Evolutionary conservation across 2,329 filamentous ascomycete species (phyloP).

Genomic region (Byssothecium circinans): DNA sequence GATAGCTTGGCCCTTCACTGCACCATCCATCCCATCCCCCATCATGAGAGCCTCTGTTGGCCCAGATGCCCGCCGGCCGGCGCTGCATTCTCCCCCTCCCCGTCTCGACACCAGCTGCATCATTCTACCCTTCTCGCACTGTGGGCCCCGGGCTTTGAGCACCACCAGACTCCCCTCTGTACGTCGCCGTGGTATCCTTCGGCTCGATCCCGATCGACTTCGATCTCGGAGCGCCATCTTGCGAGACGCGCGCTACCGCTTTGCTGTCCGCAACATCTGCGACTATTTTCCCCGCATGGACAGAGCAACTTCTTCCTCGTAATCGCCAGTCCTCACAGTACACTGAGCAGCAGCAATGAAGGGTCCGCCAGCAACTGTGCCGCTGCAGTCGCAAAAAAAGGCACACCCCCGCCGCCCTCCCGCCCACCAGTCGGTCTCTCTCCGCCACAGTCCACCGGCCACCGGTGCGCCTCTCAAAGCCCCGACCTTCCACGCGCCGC

Average conservation of each 20-base stretch:
- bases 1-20: neutral
- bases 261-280: too few relatives aligned
- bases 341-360: slow-evolving; percentile 17
- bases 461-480: slow-evolving; percentile 3
- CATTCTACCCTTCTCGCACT: too few relatives aligned
- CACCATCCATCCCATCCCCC: neutral
- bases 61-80: neutral
- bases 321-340: too few relatives aligned
- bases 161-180: too few relatives aligned
- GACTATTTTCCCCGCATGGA: too few relatives aligned
- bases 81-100: neutral
- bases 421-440: slow-evolving; percentile 50
- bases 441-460: slow-evolving; percentile 44
- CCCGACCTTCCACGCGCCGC: slow-evolving; percentile 8
- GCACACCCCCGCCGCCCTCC: slow-evolving; percentile 47
- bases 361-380: slow-evolving; percentile 21
- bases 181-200: too few relatives aligned
- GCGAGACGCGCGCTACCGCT: too few relatives aligned
- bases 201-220: too few relatives aligned
- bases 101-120: neutral
- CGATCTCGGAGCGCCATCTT: too few relatives aligned
- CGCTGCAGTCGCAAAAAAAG: slow-evolving; percentile 4
- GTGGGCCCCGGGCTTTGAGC: too few relatives aligned
- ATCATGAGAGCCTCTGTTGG: neutral
- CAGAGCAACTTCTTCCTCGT: too few relatives aligned